Conservation (phyloP, 257 asterid genomes). For the Ajuga chamaepitys region DNA sequence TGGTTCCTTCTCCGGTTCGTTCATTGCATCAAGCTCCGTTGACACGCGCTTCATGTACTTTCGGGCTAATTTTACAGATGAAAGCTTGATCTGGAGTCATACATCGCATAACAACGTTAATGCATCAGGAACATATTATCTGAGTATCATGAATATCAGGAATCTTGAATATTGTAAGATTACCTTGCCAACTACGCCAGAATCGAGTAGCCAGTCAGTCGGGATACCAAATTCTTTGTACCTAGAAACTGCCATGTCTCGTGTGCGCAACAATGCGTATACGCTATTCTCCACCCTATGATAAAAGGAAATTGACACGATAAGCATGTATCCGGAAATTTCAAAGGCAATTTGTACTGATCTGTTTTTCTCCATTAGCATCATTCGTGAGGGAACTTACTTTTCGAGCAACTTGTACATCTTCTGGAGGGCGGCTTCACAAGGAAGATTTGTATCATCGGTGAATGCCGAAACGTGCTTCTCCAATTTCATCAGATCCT, state of each 20-base stretch:
- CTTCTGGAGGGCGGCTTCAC: constrained; percentile 85
- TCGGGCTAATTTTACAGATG: constrained; percentile 81
- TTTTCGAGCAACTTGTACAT: constrained; percentile 95
- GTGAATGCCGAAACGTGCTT: constrained; percentile 64
- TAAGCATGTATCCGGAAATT: background rate
- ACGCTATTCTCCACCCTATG: constrained; percentile 88
- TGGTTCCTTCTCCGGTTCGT: constrained; percentile 84
- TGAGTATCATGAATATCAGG: background rate
- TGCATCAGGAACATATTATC: background rate
- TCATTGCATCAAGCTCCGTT: constrained; percentile 73
- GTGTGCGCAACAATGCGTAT: constrained; percentile 70
- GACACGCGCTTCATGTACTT: constrained; percentile 96
- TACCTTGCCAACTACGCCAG: constrained; percentile 97
- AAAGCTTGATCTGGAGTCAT: constrained; percentile 76
- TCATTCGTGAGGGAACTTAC: constrained; percentile 45
- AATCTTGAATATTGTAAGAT: constrained; percentile 1
- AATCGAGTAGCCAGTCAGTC: constrained; percentile 79
- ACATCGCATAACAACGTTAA: background rate
- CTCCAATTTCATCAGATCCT: constrained; percentile 82
- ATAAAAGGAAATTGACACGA: background rate
- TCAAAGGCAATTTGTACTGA: background rate
- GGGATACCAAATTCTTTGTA: constrained; percentile 93
- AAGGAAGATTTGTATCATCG: constrained; percentile 74
- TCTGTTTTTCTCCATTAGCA: background rate
- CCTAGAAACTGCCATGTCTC: constrained; percentile 89